These are phyloP conservation scores for Otatea glauca DNA, from an alignment of 176 grass and related monocot genomes.

Conservation along the genomic window DNA sequence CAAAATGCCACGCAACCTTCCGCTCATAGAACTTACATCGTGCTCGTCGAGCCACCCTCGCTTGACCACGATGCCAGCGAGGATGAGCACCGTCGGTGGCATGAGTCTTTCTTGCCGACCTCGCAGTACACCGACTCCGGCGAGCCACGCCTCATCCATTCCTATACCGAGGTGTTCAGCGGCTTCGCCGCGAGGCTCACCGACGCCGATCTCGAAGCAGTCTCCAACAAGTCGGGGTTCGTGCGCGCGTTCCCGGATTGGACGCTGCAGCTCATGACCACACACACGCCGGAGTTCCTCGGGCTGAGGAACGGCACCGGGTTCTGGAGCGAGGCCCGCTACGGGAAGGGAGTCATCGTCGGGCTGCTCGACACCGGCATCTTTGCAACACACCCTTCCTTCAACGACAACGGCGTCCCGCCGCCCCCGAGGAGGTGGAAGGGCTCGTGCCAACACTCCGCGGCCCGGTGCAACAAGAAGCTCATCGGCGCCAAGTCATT, in stretches of 20 bases:
- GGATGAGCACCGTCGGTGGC: constrained; percentile 24
- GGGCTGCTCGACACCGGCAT: constrained; percentile 63
- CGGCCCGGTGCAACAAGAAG: constrained; percentile 50
- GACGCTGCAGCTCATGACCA: constrained; percentile 42
- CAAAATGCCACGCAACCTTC: neutral
- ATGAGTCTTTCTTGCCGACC: constrained; percentile 48
- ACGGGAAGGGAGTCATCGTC: constrained; percentile 54
- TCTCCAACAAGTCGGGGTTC: constrained; percentile 41
- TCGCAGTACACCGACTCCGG: neutral
- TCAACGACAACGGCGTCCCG: constrained; percentile 15
- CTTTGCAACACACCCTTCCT: constrained; percentile 31
- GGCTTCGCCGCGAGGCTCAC: constrained; percentile 55
- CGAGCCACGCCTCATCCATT: constrained; percentile 44
- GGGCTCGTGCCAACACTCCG: constrained; percentile 19
- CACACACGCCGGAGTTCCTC: constrained; percentile 51
- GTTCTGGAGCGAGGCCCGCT: constrained; percentile 34
- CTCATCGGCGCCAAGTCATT: constrained; percentile 31
- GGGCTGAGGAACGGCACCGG: neutral
- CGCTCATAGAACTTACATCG: neutral
- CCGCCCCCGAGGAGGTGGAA: constrained; percentile 33
- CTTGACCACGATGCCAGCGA: neutral
- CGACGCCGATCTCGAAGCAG: constrained; percentile 17
- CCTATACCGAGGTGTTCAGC: constrained; percentile 44
- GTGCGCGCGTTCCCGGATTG: constrained; percentile 32
- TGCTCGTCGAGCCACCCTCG: constrained; percentile 34